These are phyloP conservation scores for Penicillium soppii DNA, from an alignment of 495 filamentous ascomycete genomes.

Conservation along the genomic window DNA sequence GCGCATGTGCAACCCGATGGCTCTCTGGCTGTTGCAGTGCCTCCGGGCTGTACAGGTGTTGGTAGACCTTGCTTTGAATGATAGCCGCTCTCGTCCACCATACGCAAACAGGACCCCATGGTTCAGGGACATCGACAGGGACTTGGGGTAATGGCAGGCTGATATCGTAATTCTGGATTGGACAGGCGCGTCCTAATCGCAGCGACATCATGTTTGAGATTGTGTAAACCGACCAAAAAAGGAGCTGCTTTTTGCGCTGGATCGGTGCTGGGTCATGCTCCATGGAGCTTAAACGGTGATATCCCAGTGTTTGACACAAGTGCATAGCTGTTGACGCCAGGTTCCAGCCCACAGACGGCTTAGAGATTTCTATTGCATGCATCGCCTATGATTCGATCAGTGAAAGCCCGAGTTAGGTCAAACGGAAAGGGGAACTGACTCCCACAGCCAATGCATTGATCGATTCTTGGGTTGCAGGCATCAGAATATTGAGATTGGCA, in stretches of 20 bases:
- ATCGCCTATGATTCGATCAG: conserved; percentile 30
- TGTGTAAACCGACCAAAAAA: conserved; percentile 67
- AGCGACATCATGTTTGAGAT: conserved; percentile 61
- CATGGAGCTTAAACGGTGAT: conserved; percentile 57
- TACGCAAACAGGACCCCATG: conserved; percentile 29
- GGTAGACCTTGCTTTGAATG: conserved; percentile 58
- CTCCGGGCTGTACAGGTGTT: conserved; percentile 59
- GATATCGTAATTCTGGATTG: conserved; percentile 66
- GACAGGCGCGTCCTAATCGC: conserved; percentile 60
- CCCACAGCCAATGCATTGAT: conserved; percentile 59
- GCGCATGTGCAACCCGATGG: conserved; percentile 39
- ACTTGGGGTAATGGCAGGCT: conserved; percentile 41
- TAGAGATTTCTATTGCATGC: conserved; percentile 62
- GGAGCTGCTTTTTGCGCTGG: conserved; percentile 31
- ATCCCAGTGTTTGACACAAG: conserved; percentile 63
- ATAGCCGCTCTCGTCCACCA: conserved; percentile 53
- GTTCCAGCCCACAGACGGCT: conserved; percentile 62
- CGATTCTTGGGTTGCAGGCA: conserved; percentile 57
- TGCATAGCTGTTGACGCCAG: conserved; percentile 56
- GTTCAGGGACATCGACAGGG: conserved; percentile 18
- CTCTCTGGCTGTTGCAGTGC: conserved; percentile 50
- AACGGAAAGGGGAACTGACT: conserved; percentile 32
- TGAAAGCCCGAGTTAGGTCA: not conserved
- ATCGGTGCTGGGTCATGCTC: conserved; percentile 39
- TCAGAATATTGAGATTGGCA: conserved; percentile 54